These are phyloP conservation scores for Plasmodium vivax DNA, from an alignment of 169 alveolate genomes.

Conservation along the genomic window DNA sequence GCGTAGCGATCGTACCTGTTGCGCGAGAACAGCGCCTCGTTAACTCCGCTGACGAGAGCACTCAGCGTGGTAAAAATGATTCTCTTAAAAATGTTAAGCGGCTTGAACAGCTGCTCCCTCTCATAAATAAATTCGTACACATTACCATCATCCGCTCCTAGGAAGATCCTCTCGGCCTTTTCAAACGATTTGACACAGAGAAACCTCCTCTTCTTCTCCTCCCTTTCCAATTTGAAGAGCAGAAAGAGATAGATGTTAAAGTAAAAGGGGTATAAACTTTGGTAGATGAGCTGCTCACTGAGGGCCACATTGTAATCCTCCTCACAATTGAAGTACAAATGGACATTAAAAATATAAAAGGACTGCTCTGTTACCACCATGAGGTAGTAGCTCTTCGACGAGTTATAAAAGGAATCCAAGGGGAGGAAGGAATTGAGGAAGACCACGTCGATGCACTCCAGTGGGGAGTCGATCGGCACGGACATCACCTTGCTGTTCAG, in stretches of 20 bases:
- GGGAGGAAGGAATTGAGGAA: conserved; percentile 34
- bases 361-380: conserved; percentile 41
- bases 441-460: conserved; percentile 53
- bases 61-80: background rate
- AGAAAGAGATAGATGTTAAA: conserved; percentile 50
- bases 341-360: conserved; percentile 56
- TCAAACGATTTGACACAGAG: conserved; percentile 25
- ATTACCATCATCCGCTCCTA: conserved; percentile 46
- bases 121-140: conserved; percentile 58
- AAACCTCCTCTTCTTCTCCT: background rate
- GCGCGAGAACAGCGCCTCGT: conserved; percentile 12
- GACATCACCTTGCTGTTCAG: conserved; percentile 27
- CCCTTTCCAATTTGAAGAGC: conserved; percentile 31
- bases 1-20: background rate
- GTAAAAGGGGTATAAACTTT: conserved; percentile 59
- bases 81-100: conserved; percentile 20
- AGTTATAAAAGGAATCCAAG: conserved; percentile 50
- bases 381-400: conserved; percentile 35
- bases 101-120: conserved; percentile 14
- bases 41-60: conserved; percentile 8
- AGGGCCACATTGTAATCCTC: conserved; percentile 41
- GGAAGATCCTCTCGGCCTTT: conserved; percentile 43
- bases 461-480: conserved; percentile 12
- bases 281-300: conserved; percentile 32
- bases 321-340: conserved; percentile 70